Evolutionary conservation across 495 filamentous ascomycete genomes (phyloP).

Genomic region (Neurospora terricola): DNA sequence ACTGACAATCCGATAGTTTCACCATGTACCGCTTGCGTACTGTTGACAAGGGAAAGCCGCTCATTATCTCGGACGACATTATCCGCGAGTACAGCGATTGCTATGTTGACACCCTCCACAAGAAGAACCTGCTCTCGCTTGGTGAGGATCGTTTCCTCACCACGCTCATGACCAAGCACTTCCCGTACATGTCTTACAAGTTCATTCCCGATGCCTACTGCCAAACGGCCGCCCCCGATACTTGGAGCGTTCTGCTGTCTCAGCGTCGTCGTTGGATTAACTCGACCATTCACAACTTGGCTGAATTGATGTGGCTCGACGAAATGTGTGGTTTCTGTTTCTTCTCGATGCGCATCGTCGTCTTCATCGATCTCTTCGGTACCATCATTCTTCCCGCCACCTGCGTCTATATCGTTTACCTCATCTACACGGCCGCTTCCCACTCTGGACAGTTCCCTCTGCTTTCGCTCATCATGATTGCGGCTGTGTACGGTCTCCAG

Average conservation of each 20-base stretch:
- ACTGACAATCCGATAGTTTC: constrained; percentile 57
- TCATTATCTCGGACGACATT: constrained; percentile 83
- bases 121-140: constrained; percentile 92
- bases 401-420: constrained; percentile 79
- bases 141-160: constrained; percentile 97
- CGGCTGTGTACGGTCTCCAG: constrained; percentile 88
- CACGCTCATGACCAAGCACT: constrained; percentile 95
- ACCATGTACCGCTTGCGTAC: constrained; percentile 96
- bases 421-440: constrained; percentile 71
- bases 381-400: constrained; percentile 90
- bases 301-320: constrained; percentile 74
- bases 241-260: constrained; percentile 84
- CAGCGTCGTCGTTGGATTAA: constrained; percentile 98
- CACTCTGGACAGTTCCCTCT: constrained; percentile 68
- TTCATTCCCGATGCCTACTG: constrained; percentile 90
- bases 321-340: constrained; percentile 98
- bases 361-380: constrained; percentile 88
- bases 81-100: constrained; percentile 81
- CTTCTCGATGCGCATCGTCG: constrained; percentile 97
- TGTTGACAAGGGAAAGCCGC: constrained; percentile 78
- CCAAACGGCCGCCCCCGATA: constrained; percentile 84
- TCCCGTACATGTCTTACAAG: constrained; percentile 91
- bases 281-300: constrained; percentile 92
- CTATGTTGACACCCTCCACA: constrained; percentile 89
- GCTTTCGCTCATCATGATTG: constrained; percentile 81